These are phyloP conservation scores for Forsythia suspensa DNA, from an alignment of 257 asterid genomes.

Conservation along the genomic window DNA sequence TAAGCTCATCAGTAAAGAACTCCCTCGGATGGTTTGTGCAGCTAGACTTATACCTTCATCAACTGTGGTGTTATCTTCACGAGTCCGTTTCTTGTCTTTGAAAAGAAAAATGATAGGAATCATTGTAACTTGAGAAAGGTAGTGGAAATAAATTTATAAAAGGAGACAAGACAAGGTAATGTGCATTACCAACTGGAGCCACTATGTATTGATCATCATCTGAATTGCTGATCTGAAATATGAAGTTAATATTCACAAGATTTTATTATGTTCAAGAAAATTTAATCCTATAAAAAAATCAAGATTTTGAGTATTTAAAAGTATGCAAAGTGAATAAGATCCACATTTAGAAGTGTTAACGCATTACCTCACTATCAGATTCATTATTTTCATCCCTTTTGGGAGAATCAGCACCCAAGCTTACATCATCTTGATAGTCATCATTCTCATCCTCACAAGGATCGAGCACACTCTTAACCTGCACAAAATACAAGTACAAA, in stretches of 20 bases:
- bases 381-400: conserved; percentile 53
- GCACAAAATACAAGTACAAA: conserved; percentile 27
- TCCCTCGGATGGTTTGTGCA: conserved; percentile 13
- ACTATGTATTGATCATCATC: conserved; percentile 72
- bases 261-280: conserved; percentile 16
- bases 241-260: conserved; percentile 15
- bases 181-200: conserved; percentile 61
- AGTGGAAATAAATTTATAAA: neutral
- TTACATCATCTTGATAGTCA: conserved; percentile 56
- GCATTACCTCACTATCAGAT: conserved; percentile 73
- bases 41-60: conserved; percentile 53
- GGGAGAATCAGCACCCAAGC: conserved; percentile 70
- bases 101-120: conserved; percentile 11
- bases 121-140: neutral
- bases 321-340: conserved; percentile 4
- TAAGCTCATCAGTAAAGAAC: conserved; percentile 18
- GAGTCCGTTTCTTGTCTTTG: conserved; percentile 49
- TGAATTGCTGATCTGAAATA: conserved; percentile 64
- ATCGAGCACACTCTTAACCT: conserved; percentile 96
- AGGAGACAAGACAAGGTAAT: conserved; percentile 10
- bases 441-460: conserved; percentile 92
- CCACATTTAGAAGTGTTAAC: neutral
- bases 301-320: neutral
- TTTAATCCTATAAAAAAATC: conserved; percentile 1
- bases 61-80: conserved; percentile 41